These are phyloP conservation scores for Penicillium coffeae DNA, from an alignment of 495 filamentous ascomycete species.

Conservation along the genomic window DNA sequence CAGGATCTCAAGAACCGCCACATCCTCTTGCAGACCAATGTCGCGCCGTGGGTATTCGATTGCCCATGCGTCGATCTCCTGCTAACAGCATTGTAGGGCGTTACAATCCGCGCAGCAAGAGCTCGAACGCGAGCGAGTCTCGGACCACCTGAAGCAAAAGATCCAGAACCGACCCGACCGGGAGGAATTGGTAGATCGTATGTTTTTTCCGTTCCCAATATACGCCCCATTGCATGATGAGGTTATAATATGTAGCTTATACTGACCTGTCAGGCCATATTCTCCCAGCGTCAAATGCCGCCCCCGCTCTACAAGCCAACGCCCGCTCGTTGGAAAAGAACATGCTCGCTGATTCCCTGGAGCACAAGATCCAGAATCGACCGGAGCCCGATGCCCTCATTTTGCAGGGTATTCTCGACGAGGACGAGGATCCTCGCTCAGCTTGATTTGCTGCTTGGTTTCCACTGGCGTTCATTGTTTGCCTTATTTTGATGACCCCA, in stretches of 20 bases:
- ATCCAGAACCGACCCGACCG: slow-evolving; percentile 61
- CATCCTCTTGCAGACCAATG: slow-evolving; percentile 67
- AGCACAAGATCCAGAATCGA: slow-evolving; percentile 74
- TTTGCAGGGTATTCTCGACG: slow-evolving; percentile 69
- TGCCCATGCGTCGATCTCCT: not conserved
- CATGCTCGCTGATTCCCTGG: slow-evolving; percentile 79
- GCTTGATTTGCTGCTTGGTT: slow-evolving; percentile 2
- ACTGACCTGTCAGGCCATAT: slow-evolving; percentile 70
- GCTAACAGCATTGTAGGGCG: slow-evolving; percentile 34
- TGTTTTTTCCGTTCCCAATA: slow-evolving; percentile 16
- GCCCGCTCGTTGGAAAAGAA: slow-evolving; percentile 78
- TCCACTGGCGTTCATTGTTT: too few relatives aligned
- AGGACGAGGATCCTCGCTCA: slow-evolving; percentile 50
- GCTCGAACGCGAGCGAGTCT: slow-evolving; percentile 60
- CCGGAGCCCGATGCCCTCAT: slow-evolving; percentile 72
- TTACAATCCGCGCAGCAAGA: slow-evolving; percentile 60
- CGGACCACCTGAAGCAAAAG: slow-evolving; percentile 64
- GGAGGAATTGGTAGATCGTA: slow-evolving; percentile 71
- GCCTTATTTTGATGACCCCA: not conserved
- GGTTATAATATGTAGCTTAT: too few relatives aligned
- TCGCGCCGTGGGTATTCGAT: slow-evolving; percentile 55
- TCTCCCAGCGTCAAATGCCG: slow-evolving; percentile 62
- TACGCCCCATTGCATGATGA: too few relatives aligned
- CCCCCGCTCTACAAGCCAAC: slow-evolving; percentile 69
- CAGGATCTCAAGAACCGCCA: slow-evolving; percentile 75